Evolutionary conservation across 2,329 filamentous ascomycete genomes (phyloP).

Genomic region (Fusarium guadeloupense): DNA sequence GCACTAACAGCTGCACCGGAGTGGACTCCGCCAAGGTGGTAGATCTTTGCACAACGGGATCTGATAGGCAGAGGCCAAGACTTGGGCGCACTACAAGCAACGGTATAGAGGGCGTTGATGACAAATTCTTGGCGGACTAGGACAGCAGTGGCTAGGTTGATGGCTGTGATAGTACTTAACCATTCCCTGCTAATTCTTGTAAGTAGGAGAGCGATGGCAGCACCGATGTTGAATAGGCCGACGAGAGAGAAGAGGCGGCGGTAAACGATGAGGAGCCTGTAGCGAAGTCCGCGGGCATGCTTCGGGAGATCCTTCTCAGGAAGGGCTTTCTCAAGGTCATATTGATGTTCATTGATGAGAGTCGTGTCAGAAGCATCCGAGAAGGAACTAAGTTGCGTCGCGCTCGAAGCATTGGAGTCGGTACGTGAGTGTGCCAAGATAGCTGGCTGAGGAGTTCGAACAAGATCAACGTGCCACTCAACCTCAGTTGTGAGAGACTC

Average conservation of each 20-base stretch:
- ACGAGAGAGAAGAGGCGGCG: constrained; percentile 64
- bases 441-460: constrained; percentile 19
- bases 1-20: constrained; percentile 60
- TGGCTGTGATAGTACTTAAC: constrained; percentile 54
- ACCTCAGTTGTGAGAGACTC: neutral
- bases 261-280: constrained; percentile 62
- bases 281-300: constrained; percentile 51
- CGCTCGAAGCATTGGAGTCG: constrained; percentile 44
- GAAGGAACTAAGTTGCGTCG: constrained; percentile 32
- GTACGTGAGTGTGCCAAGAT: constrained; percentile 28
- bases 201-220: constrained; percentile 55
- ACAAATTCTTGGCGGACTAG: constrained; percentile 63
- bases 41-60: constrained; percentile 58
- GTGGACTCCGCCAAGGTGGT: constrained; percentile 62
- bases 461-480: neutral
- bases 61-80: constrained; percentile 59
- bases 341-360: constrained; percentile 36
- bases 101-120: constrained; percentile 60
- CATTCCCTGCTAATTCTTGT: constrained; percentile 48
- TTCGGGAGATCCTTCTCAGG: constrained; percentile 55
- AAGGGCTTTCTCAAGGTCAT: constrained; percentile 46
- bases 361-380: constrained; percentile 31
- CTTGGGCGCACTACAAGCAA: constrained; percentile 57
- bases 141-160: constrained; percentile 60
- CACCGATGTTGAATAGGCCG: constrained; percentile 61